Percentiles rank a stretch among this genome's conserved stretches.
Evolutionary conservation across 1,284 basidiomycete genomes (phyloP).

Genomic region (Apiotrichum domesticum): DNA sequence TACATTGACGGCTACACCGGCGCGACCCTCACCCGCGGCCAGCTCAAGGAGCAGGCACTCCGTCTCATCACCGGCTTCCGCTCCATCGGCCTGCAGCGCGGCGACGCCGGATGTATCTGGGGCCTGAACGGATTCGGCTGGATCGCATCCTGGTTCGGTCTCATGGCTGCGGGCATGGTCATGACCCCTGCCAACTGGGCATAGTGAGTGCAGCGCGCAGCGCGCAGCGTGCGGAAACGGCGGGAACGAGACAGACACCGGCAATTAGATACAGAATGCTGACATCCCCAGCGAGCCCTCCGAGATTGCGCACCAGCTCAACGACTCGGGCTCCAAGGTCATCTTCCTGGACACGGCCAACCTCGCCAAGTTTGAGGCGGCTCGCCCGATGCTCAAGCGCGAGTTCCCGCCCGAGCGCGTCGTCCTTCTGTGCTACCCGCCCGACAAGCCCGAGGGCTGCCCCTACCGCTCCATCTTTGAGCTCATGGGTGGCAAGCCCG

Average conservation of each 20-base stretch:
- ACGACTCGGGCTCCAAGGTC: constrained; percentile 54
- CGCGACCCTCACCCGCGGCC: constrained; percentile 54
- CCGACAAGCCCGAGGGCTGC: constrained; percentile 13
- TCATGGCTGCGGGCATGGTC: constrained; percentile 40
- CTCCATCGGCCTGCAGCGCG: constrained; percentile 23
- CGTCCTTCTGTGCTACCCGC: constrained; percentile 27
- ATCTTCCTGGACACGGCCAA: constrained; percentile 56
- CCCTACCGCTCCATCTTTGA: constrained; percentile 9
- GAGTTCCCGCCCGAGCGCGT: constrained; percentile 18
- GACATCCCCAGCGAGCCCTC: constrained; percentile 27
- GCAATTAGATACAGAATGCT: constrained; percentile 5
- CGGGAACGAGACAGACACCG: no score
- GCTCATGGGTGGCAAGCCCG: constrained; percentile 2
- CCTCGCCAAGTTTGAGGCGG: constrained; percentile 36
- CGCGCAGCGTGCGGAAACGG: no score
- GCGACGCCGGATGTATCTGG: constrained; percentile 40
- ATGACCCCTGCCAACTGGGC: constrained; percentile 40
- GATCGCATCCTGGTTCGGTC: constrained; percentile 58
- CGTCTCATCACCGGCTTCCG: constrained; percentile 55
- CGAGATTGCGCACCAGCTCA: constrained; percentile 45
- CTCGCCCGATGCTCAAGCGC: constrained; percentile 18
- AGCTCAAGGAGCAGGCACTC: constrained; percentile 55
- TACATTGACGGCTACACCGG: constrained; percentile 64
- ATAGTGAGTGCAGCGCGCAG: constrained; percentile 27
- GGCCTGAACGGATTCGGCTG: constrained; percentile 57